Evolutionary conservation across 2,329 filamentous ascomycete species (phyloP), one percentile per base, ranked within the genome.

Genomic region (Rhinocladiella mackenziei): DNA sequence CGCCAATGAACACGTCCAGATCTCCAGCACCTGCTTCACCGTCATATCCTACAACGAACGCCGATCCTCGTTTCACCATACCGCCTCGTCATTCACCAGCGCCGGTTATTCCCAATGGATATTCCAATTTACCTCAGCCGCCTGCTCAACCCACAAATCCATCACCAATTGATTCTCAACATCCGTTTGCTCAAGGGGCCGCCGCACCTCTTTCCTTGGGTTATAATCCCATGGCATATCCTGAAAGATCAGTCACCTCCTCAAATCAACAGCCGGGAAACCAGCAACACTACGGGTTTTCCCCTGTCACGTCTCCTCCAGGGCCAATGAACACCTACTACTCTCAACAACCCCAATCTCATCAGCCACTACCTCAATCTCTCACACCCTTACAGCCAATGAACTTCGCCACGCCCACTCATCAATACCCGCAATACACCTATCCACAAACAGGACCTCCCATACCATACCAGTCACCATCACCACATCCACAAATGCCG

Each of bases 171-270:
- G 43, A 47, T 7, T 14, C 45, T 25, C 50, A 55, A 18, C 55
- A 53, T 38, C 43, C 45, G 4, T 57, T 57, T 38, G 40, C 55
- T 13, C 56, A 70, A 58, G 67, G 64, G 15, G 68, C 66, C 11
- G 63, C 66, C 13, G 61, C 65, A 8, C 64, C 65, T 3, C 53
- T 69, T 1, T 64, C 65, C 1, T 66, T 70, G 41, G 65, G 64
- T 36, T 73, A 73, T 56, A 72, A 73, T 52, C 70, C 70, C n/a
- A 72, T 72, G 70, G 67, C 68, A 36, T 73, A 73, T 46, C 68
- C 70, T 10, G 51, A 56, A 18, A 33, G 53, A 20, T 42, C 45
- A 3, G 33, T 48, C n/a, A 44, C 48, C 10, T 46, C 47, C n/a
- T 47, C 52, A 2, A 41, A 20, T n/a, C 45, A 54, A 29, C 50